These are phyloP conservation scores for Handroanthus guayacan DNA, from an alignment of 257 asterid genomes.

Conservation along the genomic window DNA sequence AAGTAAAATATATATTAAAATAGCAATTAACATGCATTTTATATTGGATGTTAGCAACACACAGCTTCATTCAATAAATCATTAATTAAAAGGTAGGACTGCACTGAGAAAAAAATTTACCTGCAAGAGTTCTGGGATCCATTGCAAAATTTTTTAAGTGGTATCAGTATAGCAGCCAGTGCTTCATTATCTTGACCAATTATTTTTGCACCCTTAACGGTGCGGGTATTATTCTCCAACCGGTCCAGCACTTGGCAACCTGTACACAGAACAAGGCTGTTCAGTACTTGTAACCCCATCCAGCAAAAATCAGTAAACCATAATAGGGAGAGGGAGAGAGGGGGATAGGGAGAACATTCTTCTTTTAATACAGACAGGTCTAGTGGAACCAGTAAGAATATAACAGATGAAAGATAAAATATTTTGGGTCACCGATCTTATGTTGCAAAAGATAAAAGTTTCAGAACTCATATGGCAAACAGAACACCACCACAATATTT, in stretches of 20 bases:
- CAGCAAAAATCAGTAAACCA: constrained; percentile 15
- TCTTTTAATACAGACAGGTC: neutral
- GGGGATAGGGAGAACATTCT: neutral
- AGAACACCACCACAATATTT: constrained; percentile 15
- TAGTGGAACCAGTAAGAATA: constrained; percentile 10
- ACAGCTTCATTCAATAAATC: constrained; percentile 21
- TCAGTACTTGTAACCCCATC: constrained; percentile 15
- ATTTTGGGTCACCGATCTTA: neutral
- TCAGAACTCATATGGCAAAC: constrained; percentile 4
- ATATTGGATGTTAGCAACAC: constrained; percentile 1
- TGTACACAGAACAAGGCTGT: constrained; percentile 41
- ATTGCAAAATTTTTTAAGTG: constrained; percentile 62
- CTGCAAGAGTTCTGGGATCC: constrained; percentile 62
- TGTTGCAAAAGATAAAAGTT: constrained; percentile 7
- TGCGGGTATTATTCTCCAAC: constrained; percentile 85
- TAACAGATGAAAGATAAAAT: constrained; percentile 1
- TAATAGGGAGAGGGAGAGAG: neutral
- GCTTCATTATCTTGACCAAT: constrained; percentile 93
- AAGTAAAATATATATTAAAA: neutral
- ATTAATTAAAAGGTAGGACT: neutral
- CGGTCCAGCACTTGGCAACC: constrained; percentile 87
- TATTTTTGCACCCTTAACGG: constrained; percentile 82
- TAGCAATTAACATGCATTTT: neutral
- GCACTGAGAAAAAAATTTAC: constrained; percentile 45
- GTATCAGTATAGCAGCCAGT: constrained; percentile 76